A percentile compares a stretch with the other conserved stretches of the same genome.
Conservation (phyloP, 441 rosid genomes). For the Mallotus repandus region DNA sequence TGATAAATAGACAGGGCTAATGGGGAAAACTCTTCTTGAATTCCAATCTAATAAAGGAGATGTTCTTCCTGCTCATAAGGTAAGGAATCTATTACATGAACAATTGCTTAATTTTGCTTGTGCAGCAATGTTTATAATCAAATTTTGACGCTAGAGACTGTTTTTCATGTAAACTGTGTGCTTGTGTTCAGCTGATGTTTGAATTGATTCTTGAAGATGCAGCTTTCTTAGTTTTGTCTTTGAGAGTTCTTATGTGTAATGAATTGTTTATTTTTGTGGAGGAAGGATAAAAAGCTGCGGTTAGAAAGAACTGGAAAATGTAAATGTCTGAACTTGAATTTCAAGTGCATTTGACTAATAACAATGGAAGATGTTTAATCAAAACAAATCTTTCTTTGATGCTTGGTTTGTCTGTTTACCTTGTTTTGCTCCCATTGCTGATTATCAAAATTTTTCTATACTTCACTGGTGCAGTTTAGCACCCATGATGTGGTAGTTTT, state of each 20-base stretch:
- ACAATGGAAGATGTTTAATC: neutral
- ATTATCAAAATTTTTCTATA: conserved; percentile 1
- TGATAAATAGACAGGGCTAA: conserved; percentile 63
- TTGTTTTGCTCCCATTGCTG: conserved; percentile 3
- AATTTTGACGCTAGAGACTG: neutral
- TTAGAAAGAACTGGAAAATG: neutral
- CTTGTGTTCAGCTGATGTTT: neutral
- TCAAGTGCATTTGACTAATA: neutral
- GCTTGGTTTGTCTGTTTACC: neutral
- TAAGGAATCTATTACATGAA: conserved; percentile 12
- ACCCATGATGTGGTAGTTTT: conserved; percentile 89
- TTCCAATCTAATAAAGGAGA: conserved; percentile 92
- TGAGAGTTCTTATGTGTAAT: neutral
- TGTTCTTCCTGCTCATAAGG: conserved; percentile 97
- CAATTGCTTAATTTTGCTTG: neutral
- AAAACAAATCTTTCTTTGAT: neutral
- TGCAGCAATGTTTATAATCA: neutral
- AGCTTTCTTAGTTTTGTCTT: neutral
- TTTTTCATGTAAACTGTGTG: neutral
- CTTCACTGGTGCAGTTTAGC: conserved; percentile 54
- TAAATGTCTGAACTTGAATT: neutral
- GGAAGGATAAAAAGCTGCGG: neutral
- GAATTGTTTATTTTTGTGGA: neutral
- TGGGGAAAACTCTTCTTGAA: conserved; percentile 89
- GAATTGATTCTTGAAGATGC: neutral